Percentiles rank a stretch among this genome's conserved stretches.
These are phyloP conservation scores for Rasamsonia emersonii DNA, from an alignment of 2,329 filamentous ascomycete species.

Conservation along the genomic window DNA sequence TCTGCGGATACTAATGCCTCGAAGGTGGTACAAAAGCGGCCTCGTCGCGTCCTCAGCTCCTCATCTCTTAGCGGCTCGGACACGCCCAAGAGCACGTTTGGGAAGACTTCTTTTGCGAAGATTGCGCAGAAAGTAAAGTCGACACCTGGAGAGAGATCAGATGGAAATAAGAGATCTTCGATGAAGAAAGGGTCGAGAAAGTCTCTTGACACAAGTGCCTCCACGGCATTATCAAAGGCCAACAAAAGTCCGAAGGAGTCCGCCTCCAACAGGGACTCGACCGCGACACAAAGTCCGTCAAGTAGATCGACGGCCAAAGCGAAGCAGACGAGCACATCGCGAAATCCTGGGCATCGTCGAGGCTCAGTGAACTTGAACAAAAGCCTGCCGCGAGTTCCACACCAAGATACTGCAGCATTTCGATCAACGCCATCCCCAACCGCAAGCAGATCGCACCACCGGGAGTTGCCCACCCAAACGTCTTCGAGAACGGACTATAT, in stretches of 20 bases:
- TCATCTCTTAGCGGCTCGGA: slow-evolving; percentile 14
- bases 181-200: slow-evolving; percentile 9
- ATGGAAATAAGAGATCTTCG: slow-evolving; percentile 15
- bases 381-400: slow-evolving; percentile 19
- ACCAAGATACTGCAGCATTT: slow-evolving; percentile 15
- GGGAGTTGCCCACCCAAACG: slow-evolving; percentile 10
- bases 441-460: slow-evolving; percentile 9
- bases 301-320: slow-evolving; percentile 7
- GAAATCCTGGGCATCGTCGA: slow-evolving; percentile 3
- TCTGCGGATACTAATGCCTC: background rate
- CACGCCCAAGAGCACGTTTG: slow-evolving; percentile 15
- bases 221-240: slow-evolving; percentile 5
- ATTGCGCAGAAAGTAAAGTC: slow-evolving; percentile 28
- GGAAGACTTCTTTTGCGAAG: slow-evolving; percentile 22
- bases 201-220: slow-evolving; percentile 1
- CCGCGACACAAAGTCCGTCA: slow-evolving; percentile 7
- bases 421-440: slow-evolving; percentile 16
- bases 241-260: slow-evolving; percentile 15
- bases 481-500: slow-evolving; percentile 22
- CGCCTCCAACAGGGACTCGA: slow-evolving; percentile 11
- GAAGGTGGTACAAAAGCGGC: slow-evolving; percentile 5
- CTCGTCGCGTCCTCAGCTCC: slow-evolving; percentile 8
- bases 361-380: slow-evolving; percentile 19
- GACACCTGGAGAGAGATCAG: slow-evolving; percentile 17
- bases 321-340: slow-evolving; percentile 8